Base-by-base conservation (phyloP, 257 asterid species). In the Osmanthus fragrans region DNA sequence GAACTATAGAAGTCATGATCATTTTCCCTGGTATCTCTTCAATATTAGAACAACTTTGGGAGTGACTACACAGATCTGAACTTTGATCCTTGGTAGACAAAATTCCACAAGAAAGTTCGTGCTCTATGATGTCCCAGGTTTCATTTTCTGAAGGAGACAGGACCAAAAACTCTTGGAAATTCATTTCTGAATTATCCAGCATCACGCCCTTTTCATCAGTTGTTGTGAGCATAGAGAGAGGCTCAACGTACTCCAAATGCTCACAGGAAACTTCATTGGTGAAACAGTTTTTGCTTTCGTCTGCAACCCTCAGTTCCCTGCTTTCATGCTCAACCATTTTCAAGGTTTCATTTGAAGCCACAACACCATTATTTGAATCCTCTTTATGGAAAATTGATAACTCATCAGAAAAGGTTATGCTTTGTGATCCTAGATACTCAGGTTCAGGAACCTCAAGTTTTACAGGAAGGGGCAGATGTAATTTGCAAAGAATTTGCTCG, bases 401-500 rank as follows among this genome's bases (percentile, higher is more conserved):
- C 32, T 13, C 39, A 42, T 45, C 42, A 16, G 25, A 8, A 25
- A 63, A 64, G 64, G 30, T 49, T 58, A 29, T 45, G 47, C 33
- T 67, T 32, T 54, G 76, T 67, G 39, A 71, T 15, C 33, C 79
- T 5, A 18, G 3, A 30, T 25, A 45, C 45, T 72, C 79, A 70
- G 77, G 60, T 64, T 79, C 86, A 65, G 80, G 47, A 71, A 73
- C 74, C 70, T 85, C 88, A 15, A 65, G 68, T 73, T 85, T 74
- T 63, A 71, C 79, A 33, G 42, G 74, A 54, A 37, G n/a, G 39
- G 63, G 18, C 2, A 9, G 32, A 60, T 40, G 33, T 54, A 60
- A 74, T 30, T 72, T 74, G 29, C 34, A 27, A n/a, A 51, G 71
- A 73, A 18, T 18, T 73, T 39, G 73, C 71, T 74, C 7, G 3